Evolutionary conservation across 345 rosid genomes (phyloP).

Genomic region (Conringia planisiliqua): DNA sequence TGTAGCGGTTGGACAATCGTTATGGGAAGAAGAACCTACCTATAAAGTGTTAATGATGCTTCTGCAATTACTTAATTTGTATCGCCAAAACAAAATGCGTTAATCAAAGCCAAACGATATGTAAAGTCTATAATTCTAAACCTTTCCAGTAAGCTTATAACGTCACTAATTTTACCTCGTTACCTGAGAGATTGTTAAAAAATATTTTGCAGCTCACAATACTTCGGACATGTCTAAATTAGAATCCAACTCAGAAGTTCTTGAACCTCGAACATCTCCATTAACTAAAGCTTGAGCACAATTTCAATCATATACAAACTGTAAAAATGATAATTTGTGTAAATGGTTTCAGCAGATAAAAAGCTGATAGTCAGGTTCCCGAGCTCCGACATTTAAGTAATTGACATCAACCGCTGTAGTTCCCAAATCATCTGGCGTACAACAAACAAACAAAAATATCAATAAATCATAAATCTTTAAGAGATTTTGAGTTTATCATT

Average conservation of each 20-base stretch:
- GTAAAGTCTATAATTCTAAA: too few relatives aligned
- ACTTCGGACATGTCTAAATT: background rate
- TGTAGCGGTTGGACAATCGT: background rate
- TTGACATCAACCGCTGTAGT: slow-evolving; percentile 57
- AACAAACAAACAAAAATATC: background rate
- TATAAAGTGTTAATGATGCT: background rate
- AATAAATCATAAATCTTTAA: background rate
- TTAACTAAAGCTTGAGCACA: background rate
- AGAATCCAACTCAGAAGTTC: background rate
- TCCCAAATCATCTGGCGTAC: slow-evolving; percentile 60
- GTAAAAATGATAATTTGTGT: background rate
- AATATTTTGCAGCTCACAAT: background rate
- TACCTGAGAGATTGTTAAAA: background rate
- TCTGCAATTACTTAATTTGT: background rate
- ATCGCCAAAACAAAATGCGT: background rate
- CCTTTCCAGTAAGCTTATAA: background rate
- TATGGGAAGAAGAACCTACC: background rate
- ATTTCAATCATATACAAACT: background rate
- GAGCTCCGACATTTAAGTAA: slow-evolving; percentile 62
- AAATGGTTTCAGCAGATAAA: slow-evolving; percentile 54
- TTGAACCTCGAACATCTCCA: slow-evolving; percentile 1
- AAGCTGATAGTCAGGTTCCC: slow-evolving; percentile 47
- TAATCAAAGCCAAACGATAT: background rate
- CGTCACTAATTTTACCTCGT: too few relatives aligned
- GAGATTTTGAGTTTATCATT: background rate